Evolutionary conservation across 192 early-diverging fungal genomes (phyloP).

Genomic region (Backusella morwellensis): DNA sequence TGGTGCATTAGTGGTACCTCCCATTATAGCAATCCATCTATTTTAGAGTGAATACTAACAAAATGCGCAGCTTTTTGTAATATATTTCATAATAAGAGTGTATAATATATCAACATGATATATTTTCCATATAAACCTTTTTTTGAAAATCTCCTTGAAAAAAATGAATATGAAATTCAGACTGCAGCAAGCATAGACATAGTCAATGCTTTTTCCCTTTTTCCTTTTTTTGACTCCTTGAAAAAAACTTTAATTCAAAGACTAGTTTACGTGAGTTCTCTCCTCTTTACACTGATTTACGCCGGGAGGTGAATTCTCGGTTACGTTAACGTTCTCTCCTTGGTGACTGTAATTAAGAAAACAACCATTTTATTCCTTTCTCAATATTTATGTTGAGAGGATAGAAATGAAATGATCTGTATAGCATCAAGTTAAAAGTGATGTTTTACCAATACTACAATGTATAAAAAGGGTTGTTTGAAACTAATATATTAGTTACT

Average conservation of each 20-base stretch:
- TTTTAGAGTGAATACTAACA: background rate
- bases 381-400: background rate
- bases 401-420: background rate
- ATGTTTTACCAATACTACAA: background rate
- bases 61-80: background rate
- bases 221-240: background rate
- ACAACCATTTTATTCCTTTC: background rate
- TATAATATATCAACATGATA: background rate
- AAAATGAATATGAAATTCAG: background rate
- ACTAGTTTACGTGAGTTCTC: background rate
- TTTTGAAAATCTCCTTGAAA: background rate
- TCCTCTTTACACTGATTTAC: background rate
- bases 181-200: too few relatives aligned
- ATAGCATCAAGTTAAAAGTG: background rate
- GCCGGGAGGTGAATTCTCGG: background rate
- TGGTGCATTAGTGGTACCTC: background rate
- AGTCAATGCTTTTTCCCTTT: background rate
- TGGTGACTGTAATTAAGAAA: background rate
- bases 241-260: background rate
- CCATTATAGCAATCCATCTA: background rate
- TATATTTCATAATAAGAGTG: background rate
- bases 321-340: background rate
- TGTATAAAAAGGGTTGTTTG: background rate
- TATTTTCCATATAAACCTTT: background rate
- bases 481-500: too few relatives aligned